Evolutionary conservation across 441 rosid genomes (phyloP).

Genomic region (Sinapis alba): DNA sequence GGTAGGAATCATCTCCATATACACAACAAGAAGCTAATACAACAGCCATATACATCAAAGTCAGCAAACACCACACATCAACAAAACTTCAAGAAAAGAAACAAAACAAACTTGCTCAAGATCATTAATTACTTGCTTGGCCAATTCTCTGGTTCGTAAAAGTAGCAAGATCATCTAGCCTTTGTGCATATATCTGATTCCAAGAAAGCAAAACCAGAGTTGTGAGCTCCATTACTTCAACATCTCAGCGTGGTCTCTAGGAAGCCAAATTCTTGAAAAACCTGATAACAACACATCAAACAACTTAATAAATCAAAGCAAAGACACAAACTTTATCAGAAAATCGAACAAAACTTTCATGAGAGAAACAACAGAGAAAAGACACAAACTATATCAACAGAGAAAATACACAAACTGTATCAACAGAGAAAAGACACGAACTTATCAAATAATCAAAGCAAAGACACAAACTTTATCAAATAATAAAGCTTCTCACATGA

Average conservation of each 20-base stretch:
- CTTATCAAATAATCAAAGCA: not conserved
- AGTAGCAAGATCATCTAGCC: too few species aligned
- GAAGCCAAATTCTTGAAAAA: conserved; percentile 46
- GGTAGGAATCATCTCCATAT: conserved; percentile 83
- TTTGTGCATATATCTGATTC: too few species aligned
- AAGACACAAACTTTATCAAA: not conserved
- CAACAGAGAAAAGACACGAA: too few species aligned
- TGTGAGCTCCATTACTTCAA: conserved; percentile 13
- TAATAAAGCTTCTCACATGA: not conserved
- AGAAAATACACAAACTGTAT: too few species aligned
- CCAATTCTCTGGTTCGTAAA: too few species aligned
- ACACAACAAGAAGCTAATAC: conserved; percentile 82
- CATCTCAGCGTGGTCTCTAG: conserved; percentile 52
- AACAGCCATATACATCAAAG: conserved; percentile 74
- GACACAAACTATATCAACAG: too few species aligned
- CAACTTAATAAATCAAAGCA: not conserved
- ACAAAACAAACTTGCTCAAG: too few species aligned
- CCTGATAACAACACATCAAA: conserved; percentile 27
- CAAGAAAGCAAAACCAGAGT: too few species aligned
- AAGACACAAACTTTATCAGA: not conserved
- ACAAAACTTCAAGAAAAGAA: too few species aligned
- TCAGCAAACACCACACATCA: conserved; percentile 34
- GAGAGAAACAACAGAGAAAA: conserved; percentile 40
- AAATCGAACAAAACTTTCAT: not conserved
- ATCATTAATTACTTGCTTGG: too few species aligned